A percentile compares a stretch with the other conserved stretches of the same genome.
These are phyloP conservation scores for Aurantiochytrium sp. DNA, from an alignment of 108 stramenopile species.

Conservation along the genomic window DNA sequence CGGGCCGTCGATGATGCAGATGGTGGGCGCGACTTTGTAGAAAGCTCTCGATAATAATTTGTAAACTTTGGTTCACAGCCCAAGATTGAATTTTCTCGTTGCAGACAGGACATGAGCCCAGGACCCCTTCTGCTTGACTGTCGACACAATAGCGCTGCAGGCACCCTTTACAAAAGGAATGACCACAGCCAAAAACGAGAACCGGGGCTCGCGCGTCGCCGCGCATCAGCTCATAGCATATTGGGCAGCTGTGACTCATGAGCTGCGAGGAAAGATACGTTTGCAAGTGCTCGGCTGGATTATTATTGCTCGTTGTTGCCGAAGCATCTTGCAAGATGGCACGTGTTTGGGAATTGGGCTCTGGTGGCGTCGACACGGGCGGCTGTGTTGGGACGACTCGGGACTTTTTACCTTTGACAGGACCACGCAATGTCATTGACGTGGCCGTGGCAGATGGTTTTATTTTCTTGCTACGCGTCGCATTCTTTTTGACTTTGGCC, in stretches of 20 bases:
- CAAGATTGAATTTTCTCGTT: neutral
- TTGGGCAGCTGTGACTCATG: neutral
- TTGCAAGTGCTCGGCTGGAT: neutral
- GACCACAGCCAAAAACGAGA: neutral
- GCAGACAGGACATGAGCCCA: neutral
- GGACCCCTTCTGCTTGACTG: neutral
- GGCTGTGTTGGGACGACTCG: too few species aligned
- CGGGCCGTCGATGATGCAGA: neutral
- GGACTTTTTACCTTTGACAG: too few species aligned
- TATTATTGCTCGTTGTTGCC: neutral
- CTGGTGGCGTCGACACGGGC: too few species aligned
- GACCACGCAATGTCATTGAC: too few species aligned
- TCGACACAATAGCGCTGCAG: neutral
- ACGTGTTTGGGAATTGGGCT: too few species aligned
- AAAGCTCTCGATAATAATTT: neutral
- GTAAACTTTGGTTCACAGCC: neutral
- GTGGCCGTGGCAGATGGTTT: neutral
- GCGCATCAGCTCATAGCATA: slow-evolving; percentile 9
- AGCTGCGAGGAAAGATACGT: neutral
- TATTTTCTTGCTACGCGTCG: neutral
- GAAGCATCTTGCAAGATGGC: too few species aligned
- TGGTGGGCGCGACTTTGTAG: neutral
- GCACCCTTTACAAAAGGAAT: neutral
- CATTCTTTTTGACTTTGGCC: neutral
- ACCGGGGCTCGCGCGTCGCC: neutral